A percentile compares a stretch with the other conserved stretches of the same genome.
Evolutionary conservation across 176 grass and related monocot species (phyloP).

Genomic region (Raddia distichophylla): DNA sequence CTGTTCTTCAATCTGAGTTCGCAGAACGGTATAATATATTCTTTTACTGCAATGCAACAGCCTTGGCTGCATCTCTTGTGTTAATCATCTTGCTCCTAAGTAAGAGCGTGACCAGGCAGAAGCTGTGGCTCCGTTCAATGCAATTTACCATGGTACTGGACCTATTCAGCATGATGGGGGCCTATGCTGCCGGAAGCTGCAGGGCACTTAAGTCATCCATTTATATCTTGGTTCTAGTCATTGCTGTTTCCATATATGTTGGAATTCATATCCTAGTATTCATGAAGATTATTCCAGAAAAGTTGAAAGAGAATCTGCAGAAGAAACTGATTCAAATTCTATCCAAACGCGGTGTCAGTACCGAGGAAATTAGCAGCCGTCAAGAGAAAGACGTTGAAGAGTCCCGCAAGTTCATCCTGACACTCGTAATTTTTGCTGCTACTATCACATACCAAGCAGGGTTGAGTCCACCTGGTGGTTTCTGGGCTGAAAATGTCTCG

Average conservation of each 20-base stretch:
- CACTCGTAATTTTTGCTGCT: constrained; percentile 49
- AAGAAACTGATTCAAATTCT: neutral
- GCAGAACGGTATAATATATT: constrained; percentile 28
- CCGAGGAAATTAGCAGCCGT: neutral
- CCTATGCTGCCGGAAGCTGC: neutral
- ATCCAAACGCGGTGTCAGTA: neutral
- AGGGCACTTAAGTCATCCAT: too few relatives aligned
- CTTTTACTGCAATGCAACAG: constrained; percentile 57
- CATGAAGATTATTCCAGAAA: constrained; percentile 31
- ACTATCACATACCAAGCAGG: constrained; percentile 53
- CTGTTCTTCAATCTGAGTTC: constrained; percentile 35
- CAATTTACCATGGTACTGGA: constrained; percentile 52
- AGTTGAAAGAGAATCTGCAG: neutral
- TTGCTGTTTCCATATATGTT: constrained; percentile 43
- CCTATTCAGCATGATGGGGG: constrained; percentile 56
- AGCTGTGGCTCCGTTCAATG: constrained; percentile 44
- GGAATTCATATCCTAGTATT: constrained; percentile 39
- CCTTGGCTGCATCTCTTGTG: constrained; percentile 53
- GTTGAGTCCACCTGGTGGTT: constrained; percentile 52
- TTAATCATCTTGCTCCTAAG: constrained; percentile 67
- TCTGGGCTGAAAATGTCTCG: constrained; percentile 49
- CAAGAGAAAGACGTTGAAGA: constrained; percentile 17
- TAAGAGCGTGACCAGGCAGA: constrained; percentile 33
- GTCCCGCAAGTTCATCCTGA: constrained; percentile 53
- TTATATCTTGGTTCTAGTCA: constrained; percentile 43